These are phyloP conservation scores for Colletotrichum costaricense DNA, from an alignment of 2,329 filamentous ascomycete species.

Conservation along the genomic window DNA sequence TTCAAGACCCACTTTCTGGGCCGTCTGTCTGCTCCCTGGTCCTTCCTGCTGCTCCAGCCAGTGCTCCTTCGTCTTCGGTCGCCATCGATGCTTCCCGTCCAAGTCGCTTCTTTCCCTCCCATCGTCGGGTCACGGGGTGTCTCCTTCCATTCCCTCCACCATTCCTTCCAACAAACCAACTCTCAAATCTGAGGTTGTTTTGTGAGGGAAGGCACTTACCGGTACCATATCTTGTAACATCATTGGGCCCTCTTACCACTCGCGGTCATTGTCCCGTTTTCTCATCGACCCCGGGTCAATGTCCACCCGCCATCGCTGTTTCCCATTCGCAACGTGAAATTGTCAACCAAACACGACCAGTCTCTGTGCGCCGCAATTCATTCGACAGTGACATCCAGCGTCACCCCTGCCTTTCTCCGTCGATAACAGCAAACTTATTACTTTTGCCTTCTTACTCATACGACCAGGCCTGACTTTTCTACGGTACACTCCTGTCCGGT, in stretches of 20 bases:
- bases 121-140: not conserved
- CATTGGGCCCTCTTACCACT: not conserved
- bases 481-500: not conserved
- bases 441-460: slow-evolving; percentile 28
- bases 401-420: slow-evolving; percentile 12
- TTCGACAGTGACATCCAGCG: slow-evolving; percentile 16
- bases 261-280: not conserved
- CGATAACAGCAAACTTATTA: not conserved
- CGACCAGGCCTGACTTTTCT: not conserved
- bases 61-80: not conserved
- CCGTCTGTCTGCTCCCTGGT: not conserved
- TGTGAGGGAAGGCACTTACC: not conserved
- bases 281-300: not conserved
- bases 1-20: not conserved
- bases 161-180: not conserved
- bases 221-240: not conserved
- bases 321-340: slow-evolving; percentile 2
- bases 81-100: not conserved
- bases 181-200: not conserved
- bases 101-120: not conserved
- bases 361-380: not conserved
- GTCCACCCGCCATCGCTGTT: not conserved
- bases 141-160: not conserved
- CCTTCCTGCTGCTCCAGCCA: not conserved
- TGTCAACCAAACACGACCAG: not conserved